Evolutionary conservation across 1,139 yeast genomes (phyloP), one percentile per base, ranked within the genome.

Genomic region (Zygosaccharomyces pseudobailii): DNA sequence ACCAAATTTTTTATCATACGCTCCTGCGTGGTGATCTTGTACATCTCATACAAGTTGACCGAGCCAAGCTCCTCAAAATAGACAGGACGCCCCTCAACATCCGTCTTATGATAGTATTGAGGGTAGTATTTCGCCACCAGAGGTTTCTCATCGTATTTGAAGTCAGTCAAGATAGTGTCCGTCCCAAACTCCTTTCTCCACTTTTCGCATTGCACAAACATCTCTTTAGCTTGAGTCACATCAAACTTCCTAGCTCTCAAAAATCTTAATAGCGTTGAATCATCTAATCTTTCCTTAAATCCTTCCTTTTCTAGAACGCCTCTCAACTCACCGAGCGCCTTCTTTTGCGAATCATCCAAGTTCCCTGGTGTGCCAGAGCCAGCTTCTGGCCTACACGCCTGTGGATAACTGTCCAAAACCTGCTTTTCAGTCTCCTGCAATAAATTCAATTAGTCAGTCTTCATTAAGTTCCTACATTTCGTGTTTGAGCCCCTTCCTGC

Each of bases 81-180:
- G 46, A 89, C 84, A 3, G 98, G 98, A 63, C 98, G 84, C 42
- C 98, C 98, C 54, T 92, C 98, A 63, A 79, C 87, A 69, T 92
- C 98, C 40, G 92, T 87, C 75, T 92, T 90, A 74, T 92, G 97
- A 71, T 92, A 92, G 71, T 90, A 92, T 71, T 90, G 97, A 28
- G 98, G 98, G 69, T 92, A 92, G 71, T 76, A 84, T 66, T 80
- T 78, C 53, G 96, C 96, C 54, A 90, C 96, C 52, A 82, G 70
- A 25, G 95, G 85, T 73, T 92, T 92, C 73, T 92, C 98, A 24
- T 79, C 80, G 71, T 92, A 92, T 55, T 85, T 81, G 76, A 92
- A 92, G 66, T 88, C 96, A 57, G 77, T 73, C 64, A 92, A 74
- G 57, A 92, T 85, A 50, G 92, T 87, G 70, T 92, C 86, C 43